These are phyloP conservation scores for Beauveria sp. DNA, from an alignment of 2,329 filamentous ascomycete species.

Conservation along the genomic window DNA sequence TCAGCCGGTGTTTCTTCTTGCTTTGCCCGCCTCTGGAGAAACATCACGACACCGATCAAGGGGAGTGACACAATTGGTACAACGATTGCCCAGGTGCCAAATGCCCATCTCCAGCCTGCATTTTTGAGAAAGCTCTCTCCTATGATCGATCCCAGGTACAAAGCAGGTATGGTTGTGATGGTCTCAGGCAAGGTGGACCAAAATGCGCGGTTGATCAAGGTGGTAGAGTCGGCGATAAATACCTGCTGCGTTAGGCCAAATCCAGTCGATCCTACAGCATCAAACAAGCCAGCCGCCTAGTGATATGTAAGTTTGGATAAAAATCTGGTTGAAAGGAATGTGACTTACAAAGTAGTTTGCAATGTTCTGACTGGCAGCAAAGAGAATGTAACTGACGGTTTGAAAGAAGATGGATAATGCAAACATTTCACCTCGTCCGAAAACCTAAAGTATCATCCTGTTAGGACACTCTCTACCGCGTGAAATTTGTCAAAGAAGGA, in stretches of 20 bases:
- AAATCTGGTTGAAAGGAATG: neutral
- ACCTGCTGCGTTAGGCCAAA: slow-evolving; percentile 32
- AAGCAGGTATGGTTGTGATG: slow-evolving; percentile 24
- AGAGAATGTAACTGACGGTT: slow-evolving; percentile 44
- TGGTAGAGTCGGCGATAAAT: slow-evolving; percentile 56
- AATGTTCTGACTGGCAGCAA: slow-evolving; percentile 46
- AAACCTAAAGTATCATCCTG: slow-evolving; percentile 27
- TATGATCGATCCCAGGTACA: slow-evolving; percentile 25
- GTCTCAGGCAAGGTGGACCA: slow-evolving; percentile 51
- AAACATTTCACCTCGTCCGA: slow-evolving; percentile 49
- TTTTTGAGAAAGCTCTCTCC: slow-evolving; percentile 27
- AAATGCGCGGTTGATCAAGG: slow-evolving; percentile 52
- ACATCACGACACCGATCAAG: slow-evolving; percentile 24
- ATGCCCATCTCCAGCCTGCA: slow-evolving; percentile 34
- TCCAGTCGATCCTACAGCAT: slow-evolving; percentile 44
- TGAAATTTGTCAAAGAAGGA: neutral
- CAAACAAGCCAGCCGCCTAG: slow-evolving; percentile 49
- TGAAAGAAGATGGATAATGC: slow-evolving; percentile 25
- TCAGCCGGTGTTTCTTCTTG: neutral
- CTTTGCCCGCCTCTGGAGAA: slow-evolving; percentile 23
- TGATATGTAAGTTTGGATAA: rapidly evolving
- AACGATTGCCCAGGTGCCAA: slow-evolving; percentile 33
- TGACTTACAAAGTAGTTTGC: slow-evolving; percentile 39
- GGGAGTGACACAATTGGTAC: slow-evolving; percentile 26
- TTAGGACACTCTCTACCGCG: neutral